A percentile compares a stretch with the other conserved stretches of the same genome.
Evolutionary conservation across 345 rosid species (phyloP).

Genomic region (Capsella bursapastoris): DNA sequence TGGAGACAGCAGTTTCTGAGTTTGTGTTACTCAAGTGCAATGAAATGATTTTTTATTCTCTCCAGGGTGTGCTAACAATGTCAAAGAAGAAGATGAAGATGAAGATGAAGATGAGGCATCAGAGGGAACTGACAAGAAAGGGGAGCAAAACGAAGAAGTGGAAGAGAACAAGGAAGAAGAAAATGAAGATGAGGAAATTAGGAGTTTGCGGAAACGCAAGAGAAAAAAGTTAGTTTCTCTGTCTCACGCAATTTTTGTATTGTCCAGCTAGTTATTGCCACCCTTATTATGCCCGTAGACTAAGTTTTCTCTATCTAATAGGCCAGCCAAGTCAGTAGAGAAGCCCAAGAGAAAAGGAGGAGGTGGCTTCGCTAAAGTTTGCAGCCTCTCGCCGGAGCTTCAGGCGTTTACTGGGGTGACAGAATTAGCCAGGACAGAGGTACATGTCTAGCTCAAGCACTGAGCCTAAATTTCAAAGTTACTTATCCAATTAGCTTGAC

Average conservation of each 20-base stretch:
- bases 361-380: constrained; percentile 86
- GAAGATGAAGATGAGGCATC: constrained; percentile 34
- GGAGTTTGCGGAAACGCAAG: constrained; percentile 50
- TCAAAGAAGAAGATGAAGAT: constrained; percentile 31
- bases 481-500: constrained; percentile 13
- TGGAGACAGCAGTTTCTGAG: constrained; percentile 20
- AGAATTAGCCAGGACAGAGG: constrained; percentile 90
- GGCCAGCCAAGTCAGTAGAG: constrained; percentile 62
- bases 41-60: constrained; percentile 10
- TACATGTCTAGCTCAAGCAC: constrained; percentile 33
- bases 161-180: constrained; percentile 43
- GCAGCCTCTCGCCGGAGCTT: constrained; percentile 83
- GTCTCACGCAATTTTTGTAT: constrained; percentile 16
- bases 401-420: constrained; percentile 67
- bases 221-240: constrained; percentile 51
- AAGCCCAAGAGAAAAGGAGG: constrained; percentile 71
- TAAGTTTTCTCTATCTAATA: constrained; percentile 39
- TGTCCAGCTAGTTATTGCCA: constrained; percentile 1
- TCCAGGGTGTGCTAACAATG: constrained; percentile 32
- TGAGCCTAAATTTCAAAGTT: not conserved
- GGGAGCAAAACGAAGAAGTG: constrained; percentile 42
- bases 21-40: constrained; percentile 17
- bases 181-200: constrained; percentile 37
- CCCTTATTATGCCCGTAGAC: constrained; percentile 5
- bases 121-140: constrained; percentile 42